These are phyloP conservation scores for Fremontodendron californicum DNA, from an alignment of 345 rosid species.

Conservation along the genomic window DNA sequence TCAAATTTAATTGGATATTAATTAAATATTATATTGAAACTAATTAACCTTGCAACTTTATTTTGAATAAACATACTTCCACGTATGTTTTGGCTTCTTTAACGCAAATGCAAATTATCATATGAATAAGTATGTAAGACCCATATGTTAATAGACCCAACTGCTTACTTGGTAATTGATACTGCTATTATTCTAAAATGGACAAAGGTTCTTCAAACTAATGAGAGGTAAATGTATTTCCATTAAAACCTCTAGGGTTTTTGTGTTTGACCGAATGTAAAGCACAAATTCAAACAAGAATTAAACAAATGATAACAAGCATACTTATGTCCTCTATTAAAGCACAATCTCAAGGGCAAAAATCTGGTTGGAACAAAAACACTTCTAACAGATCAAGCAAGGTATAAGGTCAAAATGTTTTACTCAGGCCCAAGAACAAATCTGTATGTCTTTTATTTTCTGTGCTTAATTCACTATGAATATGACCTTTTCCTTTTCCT, in stretches of 20 bases:
- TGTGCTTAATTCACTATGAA: background rate
- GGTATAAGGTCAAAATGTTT: background rate
- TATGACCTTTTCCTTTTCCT: background rate
- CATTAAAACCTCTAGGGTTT: too few relatives aligned
- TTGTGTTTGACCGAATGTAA: too few relatives aligned
- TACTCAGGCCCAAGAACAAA: background rate
- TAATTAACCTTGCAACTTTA: background rate
- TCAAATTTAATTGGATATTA: too few relatives aligned
- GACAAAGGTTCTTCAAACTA: too few relatives aligned
- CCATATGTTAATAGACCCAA: background rate
- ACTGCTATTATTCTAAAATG: too few relatives aligned
- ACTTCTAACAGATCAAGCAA: background rate
- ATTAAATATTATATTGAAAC: too few relatives aligned
- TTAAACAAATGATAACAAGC: background rate
- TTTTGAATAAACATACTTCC: background rate
- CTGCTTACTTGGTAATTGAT: background rate
- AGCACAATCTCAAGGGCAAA: background rate
- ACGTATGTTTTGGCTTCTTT: background rate
- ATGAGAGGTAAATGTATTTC: background rate
- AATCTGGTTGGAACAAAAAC: background rate
- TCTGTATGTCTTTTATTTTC: background rate
- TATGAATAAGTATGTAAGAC: background rate
- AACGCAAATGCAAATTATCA: background rate
- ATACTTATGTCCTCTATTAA: background rate
- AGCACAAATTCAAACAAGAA: background rate